These are phyloP conservation scores for Trametes sanguinea DNA, from an alignment of 768 basidiomycete genomes.

Conservation along the genomic window DNA sequence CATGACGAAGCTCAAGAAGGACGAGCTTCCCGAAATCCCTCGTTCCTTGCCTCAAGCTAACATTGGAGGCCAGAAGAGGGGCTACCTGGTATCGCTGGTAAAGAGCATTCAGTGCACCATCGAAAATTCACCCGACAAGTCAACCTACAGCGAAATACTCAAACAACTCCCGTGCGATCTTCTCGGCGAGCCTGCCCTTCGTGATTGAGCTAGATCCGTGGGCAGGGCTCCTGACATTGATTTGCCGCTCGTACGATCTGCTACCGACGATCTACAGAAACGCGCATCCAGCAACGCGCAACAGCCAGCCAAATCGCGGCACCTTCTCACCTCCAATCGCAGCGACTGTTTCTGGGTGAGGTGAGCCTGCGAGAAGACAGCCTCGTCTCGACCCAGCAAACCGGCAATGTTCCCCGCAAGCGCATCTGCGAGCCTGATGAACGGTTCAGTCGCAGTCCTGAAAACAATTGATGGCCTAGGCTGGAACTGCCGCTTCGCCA, in stretches of 20 bases:
- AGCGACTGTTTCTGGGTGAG: slow-evolving; percentile 18
- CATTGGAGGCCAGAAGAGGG: background rate
- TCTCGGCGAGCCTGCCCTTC: slow-evolving; percentile 16
- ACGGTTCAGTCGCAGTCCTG: slow-evolving; percentile 2
- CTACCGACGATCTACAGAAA: background rate
- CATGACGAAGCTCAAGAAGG: slow-evolving; percentile 24
- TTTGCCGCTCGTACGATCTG: slow-evolving; percentile 15
- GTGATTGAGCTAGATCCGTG: slow-evolving; percentile 10
- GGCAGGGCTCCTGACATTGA: slow-evolving; percentile 16
- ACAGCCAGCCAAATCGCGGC: background rate
- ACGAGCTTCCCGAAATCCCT: slow-evolving; percentile 19
- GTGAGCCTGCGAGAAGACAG: slow-evolving; percentile 13
- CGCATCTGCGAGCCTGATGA: slow-evolving; percentile 10
- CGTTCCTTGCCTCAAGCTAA: slow-evolving; percentile 4
- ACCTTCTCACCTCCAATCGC: slow-evolving; percentile 11
- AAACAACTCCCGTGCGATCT: slow-evolving; percentile 17
- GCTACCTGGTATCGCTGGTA: slow-evolving; percentile 1
- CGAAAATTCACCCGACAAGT: background rate
- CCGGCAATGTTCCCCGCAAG: background rate
- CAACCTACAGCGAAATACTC: slow-evolving; percentile 13
- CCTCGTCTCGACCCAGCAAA: slow-evolving; percentile 5
- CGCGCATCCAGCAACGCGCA: too few species aligned
- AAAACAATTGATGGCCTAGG: slow-evolving; percentile 7
- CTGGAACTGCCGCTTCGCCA: slow-evolving; percentile 8
- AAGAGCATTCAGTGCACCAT: background rate